A percentile compares a stretch with the other conserved stretches of the same genome.
These are phyloP conservation scores for Nemania sp. DNA, from an alignment of 2,329 filamentous ascomycete genomes.

Conservation along the genomic window DNA sequence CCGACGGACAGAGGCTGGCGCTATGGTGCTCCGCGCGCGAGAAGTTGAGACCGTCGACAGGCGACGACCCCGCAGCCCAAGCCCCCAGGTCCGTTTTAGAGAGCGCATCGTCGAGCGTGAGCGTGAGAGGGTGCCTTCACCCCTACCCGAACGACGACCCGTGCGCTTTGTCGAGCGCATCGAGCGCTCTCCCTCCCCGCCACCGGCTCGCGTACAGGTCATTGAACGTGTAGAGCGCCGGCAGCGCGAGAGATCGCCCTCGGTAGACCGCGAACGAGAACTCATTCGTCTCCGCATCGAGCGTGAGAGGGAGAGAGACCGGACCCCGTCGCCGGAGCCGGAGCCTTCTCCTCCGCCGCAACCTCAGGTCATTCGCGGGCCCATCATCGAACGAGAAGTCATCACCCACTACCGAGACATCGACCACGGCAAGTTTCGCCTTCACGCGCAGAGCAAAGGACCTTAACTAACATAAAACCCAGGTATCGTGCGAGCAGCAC, in stretches of 20 bases:
- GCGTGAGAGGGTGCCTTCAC: conserved; percentile 48
- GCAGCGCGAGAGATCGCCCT: conserved; percentile 42
- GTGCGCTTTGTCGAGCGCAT: conserved; percentile 48
- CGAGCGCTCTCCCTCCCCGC: conserved; percentile 45
- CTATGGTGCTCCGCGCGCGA: conserved; percentile 58
- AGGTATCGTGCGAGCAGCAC: conserved; percentile 52
- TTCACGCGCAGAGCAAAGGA: background rate
- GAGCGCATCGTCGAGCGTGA: conserved; percentile 52
- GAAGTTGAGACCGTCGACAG: conserved; percentile 60
- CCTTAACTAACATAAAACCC: conserved; percentile 22
- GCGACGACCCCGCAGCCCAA: conserved; percentile 50
- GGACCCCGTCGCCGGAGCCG: conserved; percentile 50
- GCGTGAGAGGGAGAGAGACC: conserved; percentile 49
- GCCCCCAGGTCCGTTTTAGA: conserved; percentile 46
- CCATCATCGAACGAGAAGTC: conserved; percentile 84
- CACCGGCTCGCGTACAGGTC: conserved; percentile 35
- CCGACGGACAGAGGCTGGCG: conserved; percentile 53
- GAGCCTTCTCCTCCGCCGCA: conserved; percentile 60
- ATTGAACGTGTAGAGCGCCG: conserved; percentile 36
- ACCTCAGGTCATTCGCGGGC: conserved; percentile 72
- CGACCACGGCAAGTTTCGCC: conserved; percentile 71
- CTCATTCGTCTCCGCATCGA: conserved; percentile 56
- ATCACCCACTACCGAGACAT: conserved; percentile 88
- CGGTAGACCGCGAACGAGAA: conserved; percentile 47
- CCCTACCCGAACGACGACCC: conserved; percentile 25